Evolutionary conservation across 2,329 filamentous ascomycete genomes (phyloP).

Genomic region (Talaromyces sp.): DNA sequence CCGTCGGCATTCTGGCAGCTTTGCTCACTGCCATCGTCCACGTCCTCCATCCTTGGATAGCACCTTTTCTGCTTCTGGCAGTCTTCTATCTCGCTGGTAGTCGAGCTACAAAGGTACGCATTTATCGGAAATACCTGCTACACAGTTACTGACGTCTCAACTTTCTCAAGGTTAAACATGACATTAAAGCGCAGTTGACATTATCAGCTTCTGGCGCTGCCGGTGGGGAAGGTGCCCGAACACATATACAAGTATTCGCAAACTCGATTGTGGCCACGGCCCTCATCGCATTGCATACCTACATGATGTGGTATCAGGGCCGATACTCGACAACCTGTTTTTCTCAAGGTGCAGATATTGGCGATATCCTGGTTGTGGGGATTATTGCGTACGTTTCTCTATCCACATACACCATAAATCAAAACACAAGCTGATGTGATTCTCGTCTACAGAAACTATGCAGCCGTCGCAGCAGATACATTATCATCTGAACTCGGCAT

Average conservation of each 20-base stretch:
- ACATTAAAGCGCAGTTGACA: conserved; percentile 76
- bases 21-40: conserved; percentile 70
- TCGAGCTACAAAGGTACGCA: conserved; percentile 67
- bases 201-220: conserved; percentile 64
- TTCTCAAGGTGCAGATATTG: conserved; percentile 26
- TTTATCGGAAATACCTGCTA: neutral
- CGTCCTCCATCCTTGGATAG: conserved; percentile 84
- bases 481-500: conserved; percentile 96
- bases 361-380: conserved; percentile 37
- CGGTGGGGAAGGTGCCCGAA: conserved; percentile 77
- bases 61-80: conserved; percentile 78
- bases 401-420: neutral
- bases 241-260: conserved; percentile 81
- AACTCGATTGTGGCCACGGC: conserved; percentile 78
- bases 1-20: conserved; percentile 67
- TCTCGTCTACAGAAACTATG: conserved; percentile 62
- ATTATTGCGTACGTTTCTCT: conserved; percentile 34
- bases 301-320: conserved; percentile 30
- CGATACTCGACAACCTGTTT: conserved; percentile 32
- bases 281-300: conserved; percentile 50
- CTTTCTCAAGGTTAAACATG: conserved; percentile 66
- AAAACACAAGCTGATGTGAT: neutral
- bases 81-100: conserved; percentile 87
- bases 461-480: conserved; percentile 85
- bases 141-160: neutral